Conservation (phyloP, 768 basidiomycete species). For the Daedalea quercina region DNA sequence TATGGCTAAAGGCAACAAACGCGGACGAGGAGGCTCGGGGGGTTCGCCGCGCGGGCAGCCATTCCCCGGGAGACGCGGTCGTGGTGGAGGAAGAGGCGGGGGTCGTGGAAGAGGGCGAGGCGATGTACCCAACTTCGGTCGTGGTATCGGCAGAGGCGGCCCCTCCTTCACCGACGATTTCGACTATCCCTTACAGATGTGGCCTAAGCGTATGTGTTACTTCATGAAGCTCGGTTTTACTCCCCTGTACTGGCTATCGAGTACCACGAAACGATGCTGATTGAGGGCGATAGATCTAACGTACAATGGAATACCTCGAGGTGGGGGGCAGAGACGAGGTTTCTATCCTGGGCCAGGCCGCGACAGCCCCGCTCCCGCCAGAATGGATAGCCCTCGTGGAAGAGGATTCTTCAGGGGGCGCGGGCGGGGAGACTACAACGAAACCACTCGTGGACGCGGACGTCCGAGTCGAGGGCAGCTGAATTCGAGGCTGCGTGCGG, state of each 20-base stretch:
- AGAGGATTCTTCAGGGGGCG: slow-evolving; percentile 16
- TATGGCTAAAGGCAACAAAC: slow-evolving; percentile 18
- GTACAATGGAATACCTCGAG: slow-evolving; percentile 12
- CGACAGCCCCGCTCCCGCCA: slow-evolving; percentile 1
- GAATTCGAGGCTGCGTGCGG: slow-evolving; percentile 26
- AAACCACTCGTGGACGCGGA: slow-evolving; percentile 8
- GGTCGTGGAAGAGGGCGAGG: slow-evolving; percentile 16
- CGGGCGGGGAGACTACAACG: slow-evolving; percentile 5
- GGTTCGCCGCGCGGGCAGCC: slow-evolving; percentile 8
- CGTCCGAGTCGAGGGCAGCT: slow-evolving; percentile 13
- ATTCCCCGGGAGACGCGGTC: not conserved
- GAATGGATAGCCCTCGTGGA: slow-evolving; percentile 16
- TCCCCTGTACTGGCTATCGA: too few relatives aligned
- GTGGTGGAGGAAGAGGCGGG: slow-evolving; percentile 16
- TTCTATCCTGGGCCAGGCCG: slow-evolving; percentile 6
- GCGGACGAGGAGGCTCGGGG: slow-evolving; percentile 11
- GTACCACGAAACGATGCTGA: not conserved
- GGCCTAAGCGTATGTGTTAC: slow-evolving; percentile 21
- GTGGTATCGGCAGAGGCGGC: slow-evolving; percentile 19
- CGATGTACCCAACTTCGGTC: slow-evolving; percentile 18
- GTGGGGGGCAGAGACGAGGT: slow-evolving; percentile 14
- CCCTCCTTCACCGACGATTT: slow-evolving; percentile 14
- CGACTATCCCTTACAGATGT: slow-evolving; percentile 24
- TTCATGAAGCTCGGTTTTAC: slow-evolving; percentile 10
- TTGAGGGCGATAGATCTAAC: not conserved